Base-by-base conservation (phyloP, 495 filamentous ascomycete species). In the Aspergillus olivimuriae region DNA sequence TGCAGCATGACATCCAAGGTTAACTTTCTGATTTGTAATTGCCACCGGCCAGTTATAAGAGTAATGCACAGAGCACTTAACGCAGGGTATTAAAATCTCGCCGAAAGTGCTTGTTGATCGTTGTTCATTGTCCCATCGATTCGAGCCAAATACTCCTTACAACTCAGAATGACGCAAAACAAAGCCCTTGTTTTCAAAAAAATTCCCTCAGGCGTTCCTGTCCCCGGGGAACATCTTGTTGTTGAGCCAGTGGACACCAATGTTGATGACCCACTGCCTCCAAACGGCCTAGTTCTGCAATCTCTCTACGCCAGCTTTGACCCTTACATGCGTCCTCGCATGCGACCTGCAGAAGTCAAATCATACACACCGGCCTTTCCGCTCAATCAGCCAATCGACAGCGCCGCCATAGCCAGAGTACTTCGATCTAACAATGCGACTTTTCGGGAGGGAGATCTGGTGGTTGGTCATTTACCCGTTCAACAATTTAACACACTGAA, bases 281-380 rank as follows among this genome's bases (percentile, higher is more conserved):
- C 72, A 23, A 81, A 84, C 48, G 88, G 90, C 23, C 56, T 94
- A 18, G 78, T 81, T 24, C 58, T 83, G 43, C 79, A 84, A 60
- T 83, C 84, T 47, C 76, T 85, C 58, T 88, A 83, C 59, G 73
- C 81, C 61, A 94, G 87, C 45, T 86, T 83, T 63, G 90, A 96
- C 68, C 90, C 90, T 4, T 95, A 95, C 72, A 81, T 84, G 66
- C 84, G 90, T 22, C 86, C 86, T 39, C 75, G 78, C 40, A 77
- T 79, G 76, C 67, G 73, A 23, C 33, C 55, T 23, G 50, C 68
- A 4, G 59, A 69, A 21, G 46, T 58, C 51, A 77, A 84, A 56
- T 87, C 82, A 2, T 90, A 89, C 66, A 47, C 67, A 9, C 68
- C 81, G 2, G 56, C 81, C 14, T 89, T 73, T 55, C 43, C 43